Evolutionary conservation across 805 yeast genomes (phyloP), one percentile per base, ranked within the genome.

Genomic region (Saccharomycopsis schoenii): DNA sequence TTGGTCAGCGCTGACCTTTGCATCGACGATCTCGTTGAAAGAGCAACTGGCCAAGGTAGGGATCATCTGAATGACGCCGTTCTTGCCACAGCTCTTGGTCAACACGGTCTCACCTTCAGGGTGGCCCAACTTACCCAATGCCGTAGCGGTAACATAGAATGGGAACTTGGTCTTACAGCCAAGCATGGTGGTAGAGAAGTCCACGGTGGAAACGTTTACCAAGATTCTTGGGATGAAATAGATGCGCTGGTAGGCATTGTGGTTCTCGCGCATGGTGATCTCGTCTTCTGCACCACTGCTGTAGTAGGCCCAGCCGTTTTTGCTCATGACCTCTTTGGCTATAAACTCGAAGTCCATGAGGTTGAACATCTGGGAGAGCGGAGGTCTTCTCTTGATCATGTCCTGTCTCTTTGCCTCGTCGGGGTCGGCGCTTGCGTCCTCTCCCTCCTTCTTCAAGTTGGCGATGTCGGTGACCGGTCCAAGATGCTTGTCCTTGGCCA

Each of bases 231-330:
- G 98, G 66, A 87, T 84, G 78, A 93, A 93, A 75, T 88, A 91
- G 58, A 92, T 82, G 37, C 96, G 77, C 69, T 89, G 96, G 74
- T 83, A 93, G 2, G 97, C 96, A 58, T 84, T 80, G 71, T 91
- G 97, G 74, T 93, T 93, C 69, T 92, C 97, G 67, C 98, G 81
- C 68, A 88, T 71, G 1, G 97, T 81, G 66, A 93, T 82, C 74
- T 93, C 98, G 72, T 93, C 98, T 72, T 93, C 97, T 17, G 96
- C 81, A 10, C 93, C 98, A 41, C 91, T 83, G 3, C 96, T 86
- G 71, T 91, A 93, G 73, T 93, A 93, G 14, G 94, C 94, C 96
- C 97, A 89, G 0, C 94, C 97, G 39, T 82, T 80, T 60, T 82
- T 83, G 37, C 89, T 81, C 78, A 93, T 76, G 40, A 89, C 86